Conservation (phyloP, 371 early-diverging fungal species). For the Rhizomucor pusillus region DNA sequence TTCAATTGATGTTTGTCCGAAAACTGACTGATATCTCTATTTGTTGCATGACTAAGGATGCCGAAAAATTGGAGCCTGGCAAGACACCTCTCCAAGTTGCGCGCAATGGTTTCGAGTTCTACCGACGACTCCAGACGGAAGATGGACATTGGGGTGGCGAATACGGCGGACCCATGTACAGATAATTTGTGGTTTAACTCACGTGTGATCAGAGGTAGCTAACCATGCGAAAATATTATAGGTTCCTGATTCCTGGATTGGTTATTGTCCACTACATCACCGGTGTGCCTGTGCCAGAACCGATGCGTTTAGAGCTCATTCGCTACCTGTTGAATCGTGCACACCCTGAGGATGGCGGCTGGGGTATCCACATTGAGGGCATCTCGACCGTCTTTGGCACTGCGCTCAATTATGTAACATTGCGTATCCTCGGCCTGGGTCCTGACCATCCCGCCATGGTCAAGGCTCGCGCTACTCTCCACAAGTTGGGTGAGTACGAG, state of each 20-base stretch:
- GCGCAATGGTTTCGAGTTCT: slow-evolving; percentile 87
- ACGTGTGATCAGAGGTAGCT: background rate
- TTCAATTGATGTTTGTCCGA: too few species aligned
- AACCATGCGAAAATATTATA: slow-evolving; percentile 9
- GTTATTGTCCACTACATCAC: slow-evolving; percentile 86
- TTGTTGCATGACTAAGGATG: slow-evolving; percentile 34
- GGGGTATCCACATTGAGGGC: slow-evolving; percentile 96
- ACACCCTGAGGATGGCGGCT: slow-evolving; percentile 87
- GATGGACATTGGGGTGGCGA: slow-evolving; percentile 98
- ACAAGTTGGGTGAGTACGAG: slow-evolving; percentile 61
- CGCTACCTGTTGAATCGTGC: slow-evolving; percentile 87
- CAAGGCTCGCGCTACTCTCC: slow-evolving; percentile 83
- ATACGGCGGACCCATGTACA: slow-evolving; percentile 93
- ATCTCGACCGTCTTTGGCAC: slow-evolving; percentile 95
- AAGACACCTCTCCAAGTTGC: slow-evolving; percentile 79
- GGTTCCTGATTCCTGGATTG: slow-evolving; percentile 89
- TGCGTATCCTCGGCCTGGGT: slow-evolving; percentile 87
- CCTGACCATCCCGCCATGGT: slow-evolving; percentile 86
- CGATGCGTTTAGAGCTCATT: slow-evolving; percentile 74
- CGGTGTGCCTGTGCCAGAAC: slow-evolving; percentile 58
- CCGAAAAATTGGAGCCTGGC: slow-evolving; percentile 44
- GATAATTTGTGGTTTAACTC: background rate
- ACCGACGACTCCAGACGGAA: slow-evolving; percentile 82
- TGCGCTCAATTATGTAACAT: slow-evolving; percentile 86
- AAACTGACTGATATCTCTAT: background rate